A percentile compares a stretch with the other conserved stretches of the same genome.
phyloP scores from a whole-genome alignment of 1,139 yeast genomes.

The Candida sp. region DNA sequence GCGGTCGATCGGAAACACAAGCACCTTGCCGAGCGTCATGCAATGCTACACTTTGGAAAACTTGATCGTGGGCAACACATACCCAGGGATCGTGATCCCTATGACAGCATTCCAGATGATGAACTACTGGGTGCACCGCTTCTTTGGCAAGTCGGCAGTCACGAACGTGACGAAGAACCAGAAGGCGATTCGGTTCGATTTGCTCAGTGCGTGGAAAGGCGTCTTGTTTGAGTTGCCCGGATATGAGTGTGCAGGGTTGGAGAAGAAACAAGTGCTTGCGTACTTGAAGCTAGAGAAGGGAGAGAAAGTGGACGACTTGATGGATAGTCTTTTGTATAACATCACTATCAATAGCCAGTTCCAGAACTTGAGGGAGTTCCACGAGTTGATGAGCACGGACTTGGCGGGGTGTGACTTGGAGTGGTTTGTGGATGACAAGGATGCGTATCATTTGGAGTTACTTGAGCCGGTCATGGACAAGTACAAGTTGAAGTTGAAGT shows the following conservation, averaged over 20 bases:
- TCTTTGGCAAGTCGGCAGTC: conserved; percentile 23
- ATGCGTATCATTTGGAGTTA: conserved; percentile 15
- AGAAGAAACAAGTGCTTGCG: conserved; percentile 11
- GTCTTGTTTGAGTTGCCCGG: conserved; percentile 11
- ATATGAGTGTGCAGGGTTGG: conserved; percentile 6
- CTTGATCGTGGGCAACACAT: conserved; percentile 23
- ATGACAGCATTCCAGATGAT: conserved; percentile 41
- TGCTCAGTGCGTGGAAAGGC: conserved; percentile 21
- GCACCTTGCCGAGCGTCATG: conserved; percentile 45
- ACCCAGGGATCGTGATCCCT: conserved; percentile 26
- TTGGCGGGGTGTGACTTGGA: conserved; percentile 12
- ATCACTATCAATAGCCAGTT: conserved; percentile 29
- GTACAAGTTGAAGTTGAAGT: conserved; percentile 13
- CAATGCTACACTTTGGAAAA: conserved; percentile 41
- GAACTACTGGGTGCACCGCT: conserved; percentile 42
- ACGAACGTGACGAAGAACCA: conserved; percentile 16
- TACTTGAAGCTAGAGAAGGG: conserved; percentile 13
- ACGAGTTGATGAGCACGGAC: conserved; percentile 4
- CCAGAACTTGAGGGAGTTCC: conserved; percentile 17
- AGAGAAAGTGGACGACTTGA: conserved; percentile 42
- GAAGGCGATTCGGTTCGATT: conserved; percentile 18
- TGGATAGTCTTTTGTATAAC: conserved; percentile 42
- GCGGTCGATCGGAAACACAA: conserved; percentile 31
- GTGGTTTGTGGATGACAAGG: conserved; percentile 14
- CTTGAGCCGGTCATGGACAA: conserved; percentile 14